Conservation (phyloP, 371 early-diverging fungal species). For the Mortierella sp. region DNA sequence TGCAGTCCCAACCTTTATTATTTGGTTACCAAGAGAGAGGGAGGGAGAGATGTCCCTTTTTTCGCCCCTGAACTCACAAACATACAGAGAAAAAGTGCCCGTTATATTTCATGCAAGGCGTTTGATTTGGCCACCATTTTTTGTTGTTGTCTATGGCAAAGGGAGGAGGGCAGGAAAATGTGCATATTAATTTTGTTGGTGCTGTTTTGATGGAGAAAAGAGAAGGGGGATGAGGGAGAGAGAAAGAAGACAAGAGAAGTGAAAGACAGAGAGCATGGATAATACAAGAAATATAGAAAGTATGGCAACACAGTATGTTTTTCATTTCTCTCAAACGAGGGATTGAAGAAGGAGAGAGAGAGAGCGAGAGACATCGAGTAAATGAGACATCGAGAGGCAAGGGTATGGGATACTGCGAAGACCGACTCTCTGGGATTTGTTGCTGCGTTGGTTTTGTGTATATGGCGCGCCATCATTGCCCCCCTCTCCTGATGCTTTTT, state of each 20-base stretch:
- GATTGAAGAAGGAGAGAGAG: not conserved
- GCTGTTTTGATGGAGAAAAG: not conserved
- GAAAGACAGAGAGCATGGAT: not conserved
- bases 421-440: too few relatives aligned
- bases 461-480: too few relatives aligned
- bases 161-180: not conserved
- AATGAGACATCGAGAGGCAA: too few relatives aligned
- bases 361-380: too few relatives aligned
- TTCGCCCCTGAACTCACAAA: conserved; percentile 13
- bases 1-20: not conserved
- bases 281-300: not conserved
- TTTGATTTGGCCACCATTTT: conserved; percentile 21
- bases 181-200: not conserved
- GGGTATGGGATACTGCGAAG: too few relatives aligned
- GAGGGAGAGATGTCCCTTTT: not conserved
- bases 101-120: conserved; percentile 25
- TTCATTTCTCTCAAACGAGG: not conserved
- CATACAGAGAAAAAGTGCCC: conserved; percentile 3
- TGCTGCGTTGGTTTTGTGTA: too few relatives aligned
- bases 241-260: not conserved
- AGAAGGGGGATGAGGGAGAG: not conserved
- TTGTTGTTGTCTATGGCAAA: not conserved
- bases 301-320: not conserved
- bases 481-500: not conserved
- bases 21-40: not conserved